Percentiles rank a stretch among this genome's conserved stretches.
Evolutionary conservation across 768 basidiomycete species (phyloP).

Genomic region (Naganishia kalamii): DNA sequence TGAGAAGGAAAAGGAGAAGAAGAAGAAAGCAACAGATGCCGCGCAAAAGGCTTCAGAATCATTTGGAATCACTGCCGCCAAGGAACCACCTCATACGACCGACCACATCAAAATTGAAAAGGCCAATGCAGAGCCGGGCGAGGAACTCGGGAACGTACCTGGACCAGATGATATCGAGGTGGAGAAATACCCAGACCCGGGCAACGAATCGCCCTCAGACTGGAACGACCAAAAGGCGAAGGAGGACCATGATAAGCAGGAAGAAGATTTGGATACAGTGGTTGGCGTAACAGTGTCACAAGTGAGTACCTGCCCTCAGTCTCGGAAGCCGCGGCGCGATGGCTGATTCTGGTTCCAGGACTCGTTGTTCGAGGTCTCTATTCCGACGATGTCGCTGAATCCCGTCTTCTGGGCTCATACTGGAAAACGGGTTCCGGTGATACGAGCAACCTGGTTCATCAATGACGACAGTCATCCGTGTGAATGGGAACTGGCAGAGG

Average conservation of each 20-base stretch:
- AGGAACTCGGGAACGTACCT: background rate
- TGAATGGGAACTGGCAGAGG: slow-evolving; percentile 46
- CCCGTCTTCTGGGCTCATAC: slow-evolving; percentile 50
- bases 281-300: slow-evolving; percentile 42
- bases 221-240: slow-evolving; percentile 11
- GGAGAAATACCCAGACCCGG: slow-evolving; percentile 20
- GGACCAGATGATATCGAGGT: slow-evolving; percentile 11
- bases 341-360: slow-evolving; percentile 30
- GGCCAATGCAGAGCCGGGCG: background rate
- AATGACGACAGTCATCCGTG: slow-evolving; percentile 48
- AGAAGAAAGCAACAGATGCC: slow-evolving; percentile 2
- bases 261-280: slow-evolving; percentile 39
- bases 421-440: slow-evolving; percentile 46
- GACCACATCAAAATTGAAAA: slow-evolving; percentile 2
- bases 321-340: background rate
- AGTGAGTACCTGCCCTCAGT: slow-evolving; percentile 31
- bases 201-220: background rate
- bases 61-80: background rate
- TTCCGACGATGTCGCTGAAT: slow-evolving; percentile 41
- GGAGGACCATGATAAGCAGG: slow-evolving; percentile 36
- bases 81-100: background rate
- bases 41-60: background rate
- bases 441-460: slow-evolving; percentile 49
- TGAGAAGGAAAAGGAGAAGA: slow-evolving; percentile 21
- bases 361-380: slow-evolving; percentile 43